Base-by-base conservation (phyloP, 306 rosid genomes). In the Fragaria iinumae region DNA sequence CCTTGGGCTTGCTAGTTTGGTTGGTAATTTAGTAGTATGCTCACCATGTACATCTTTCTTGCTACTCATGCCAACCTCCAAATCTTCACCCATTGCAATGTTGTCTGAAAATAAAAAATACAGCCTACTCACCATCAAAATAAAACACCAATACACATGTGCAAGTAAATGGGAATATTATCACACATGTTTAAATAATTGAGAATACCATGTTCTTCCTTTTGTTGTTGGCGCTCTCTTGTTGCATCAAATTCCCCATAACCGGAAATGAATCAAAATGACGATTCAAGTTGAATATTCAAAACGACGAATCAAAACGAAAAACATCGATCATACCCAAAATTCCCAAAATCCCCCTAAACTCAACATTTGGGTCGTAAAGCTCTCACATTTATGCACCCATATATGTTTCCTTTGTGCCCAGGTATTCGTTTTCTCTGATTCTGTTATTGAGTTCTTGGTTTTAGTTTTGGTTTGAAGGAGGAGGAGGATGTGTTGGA, bases 131-230 rank as follows among this genome's bases (percentile, higher is more conserved):
- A 69, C 27, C 8, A 59, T 21, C 29, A 43, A 74, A 60, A 25
- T 21, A 59, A 57, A 74, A 41, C 11, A 57, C 3, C 25, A 74
- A 67, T 20, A 75, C 23, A 59, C 0, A 29, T 29, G 14, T 25
- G 50, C 41, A 9, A 17, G 32, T 39, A 25, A 5, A 4, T 14
- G 4, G 13, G 53, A 48, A 43, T 13, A 48, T 48, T 48, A 29
- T 38, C 39, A 38, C 18, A 67, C 5, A 12, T 4, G 39, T 38
- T 38, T 48, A 57, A 45, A 76, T 67, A 74, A 71, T 79, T 56
- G 20, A 12, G 67, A 62, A 32, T 89, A 91, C 97, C 91, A 57
- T 52, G 77, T 78, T 83, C 84, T 79, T 89, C 87, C 66, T 87
- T 84, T 63, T 81, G 84, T 69, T 75, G 88, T 68, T 56, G 84